These are phyloP conservation scores for Paraconiothyrium sp. DNA, from an alignment of 2,329 filamentous ascomycete species.

Conservation along the genomic window DNA sequence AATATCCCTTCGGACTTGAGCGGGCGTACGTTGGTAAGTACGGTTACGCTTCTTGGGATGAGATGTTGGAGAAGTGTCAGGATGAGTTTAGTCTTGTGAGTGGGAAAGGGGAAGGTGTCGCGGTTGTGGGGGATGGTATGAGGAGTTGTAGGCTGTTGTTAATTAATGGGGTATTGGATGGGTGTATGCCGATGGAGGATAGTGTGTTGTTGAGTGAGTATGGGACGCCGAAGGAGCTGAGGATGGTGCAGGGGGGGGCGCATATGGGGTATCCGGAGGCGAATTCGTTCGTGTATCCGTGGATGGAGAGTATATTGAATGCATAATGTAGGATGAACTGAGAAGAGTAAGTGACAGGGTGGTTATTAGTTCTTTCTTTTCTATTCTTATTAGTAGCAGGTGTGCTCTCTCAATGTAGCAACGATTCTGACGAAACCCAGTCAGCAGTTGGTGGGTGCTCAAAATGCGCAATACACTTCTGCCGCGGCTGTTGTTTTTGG, in stretches of 20 bases:
- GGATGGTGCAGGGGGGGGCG: constrained; percentile 53
- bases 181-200: constrained; percentile 70
- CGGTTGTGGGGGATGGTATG: constrained; percentile 47
- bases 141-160: constrained; percentile 60
- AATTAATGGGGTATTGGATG: constrained; percentile 66
- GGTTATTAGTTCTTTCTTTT: too few relatives aligned
- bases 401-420: too few relatives aligned
- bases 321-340: not conserved
- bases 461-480: too few relatives aligned
- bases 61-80: constrained; percentile 58
- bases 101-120: constrained; percentile 60
- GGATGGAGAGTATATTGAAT: constrained; percentile 6
- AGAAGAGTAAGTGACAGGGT: too few relatives aligned
- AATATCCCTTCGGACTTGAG: constrained; percentile 67
- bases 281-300: constrained; percentile 7
- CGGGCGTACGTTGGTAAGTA: constrained; percentile 60
- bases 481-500: not conserved
- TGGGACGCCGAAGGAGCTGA: constrained; percentile 62
- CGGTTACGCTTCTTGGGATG: constrained; percentile 45
- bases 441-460: too few relatives aligned
- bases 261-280: constrained; percentile 54
- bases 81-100: constrained; percentile 63
- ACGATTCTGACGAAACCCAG: too few relatives aligned
- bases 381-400: too few relatives aligned
- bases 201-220: constrained; percentile 62